These are phyloP conservation scores for Cymodocea nodosa DNA, from an alignment of 116 monocot species.

Conservation along the genomic window DNA sequence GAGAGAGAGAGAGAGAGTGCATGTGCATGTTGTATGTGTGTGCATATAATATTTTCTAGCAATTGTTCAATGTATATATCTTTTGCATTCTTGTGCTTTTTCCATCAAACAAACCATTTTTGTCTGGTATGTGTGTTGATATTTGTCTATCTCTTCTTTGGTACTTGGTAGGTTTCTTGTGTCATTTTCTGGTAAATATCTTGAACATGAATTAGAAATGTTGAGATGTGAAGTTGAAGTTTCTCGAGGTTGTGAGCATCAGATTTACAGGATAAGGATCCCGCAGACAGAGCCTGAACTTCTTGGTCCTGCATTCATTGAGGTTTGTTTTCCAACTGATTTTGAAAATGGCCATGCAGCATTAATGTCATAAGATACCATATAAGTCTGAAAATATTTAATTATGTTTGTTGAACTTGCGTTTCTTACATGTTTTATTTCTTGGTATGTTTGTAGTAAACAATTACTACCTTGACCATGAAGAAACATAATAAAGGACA, in stretches of 20 bases:
- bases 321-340: slow-evolving; percentile 30
- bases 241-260: slow-evolving; percentile 26
- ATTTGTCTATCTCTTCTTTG: background rate
- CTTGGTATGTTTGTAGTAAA: no score
- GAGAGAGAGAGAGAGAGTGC: no score
- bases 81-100: no score
- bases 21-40: no score
- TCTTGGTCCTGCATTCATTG: slow-evolving; percentile 82
- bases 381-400: no score
- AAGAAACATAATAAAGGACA: no score
- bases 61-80: no score
- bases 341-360: background rate
- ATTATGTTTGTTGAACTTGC: no score
- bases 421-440: no score
- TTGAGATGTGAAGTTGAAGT: slow-evolving; percentile 3
- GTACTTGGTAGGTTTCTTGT: slow-evolving; percentile 68
- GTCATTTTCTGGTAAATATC: slow-evolving; percentile 81
- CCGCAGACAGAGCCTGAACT: slow-evolving; percentile 22
- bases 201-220: slow-evolving; percentile 26
- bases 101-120: background rate
- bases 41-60: no score
- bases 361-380: background rate
- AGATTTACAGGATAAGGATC: slow-evolving; percentile 52
- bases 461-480: no score
- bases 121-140: background rate